Evolutionary conservation across 2,329 filamentous ascomycete genomes (phyloP).

Genomic region (Exophiala lecanii-corni): DNA sequence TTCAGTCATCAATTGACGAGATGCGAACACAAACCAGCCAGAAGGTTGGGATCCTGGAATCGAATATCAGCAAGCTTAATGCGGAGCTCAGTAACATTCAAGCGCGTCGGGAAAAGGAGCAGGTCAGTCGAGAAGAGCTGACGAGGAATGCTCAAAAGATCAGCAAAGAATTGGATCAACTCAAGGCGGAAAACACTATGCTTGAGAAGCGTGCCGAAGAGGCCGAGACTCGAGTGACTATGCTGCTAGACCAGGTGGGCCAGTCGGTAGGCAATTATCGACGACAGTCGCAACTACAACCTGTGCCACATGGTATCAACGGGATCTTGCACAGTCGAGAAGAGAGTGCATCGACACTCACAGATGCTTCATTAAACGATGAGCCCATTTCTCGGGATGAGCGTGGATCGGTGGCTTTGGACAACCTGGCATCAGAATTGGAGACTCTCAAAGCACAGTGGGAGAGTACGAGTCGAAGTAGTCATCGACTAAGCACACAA

Average conservation of each 20-base stretch:
- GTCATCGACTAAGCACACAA: conserved; percentile 81
- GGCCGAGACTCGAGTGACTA: conserved; percentile 86
- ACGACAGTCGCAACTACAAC: conserved; percentile 57
- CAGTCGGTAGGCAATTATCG: conserved; percentile 91
- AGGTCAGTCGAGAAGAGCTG: conserved; percentile 57
- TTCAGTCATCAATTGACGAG: conserved; percentile 64
- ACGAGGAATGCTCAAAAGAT: conserved; percentile 50
- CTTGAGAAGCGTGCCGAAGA: conserved; percentile 82
- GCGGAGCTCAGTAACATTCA: conserved; percentile 63
- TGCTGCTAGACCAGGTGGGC: conserved; percentile 91
- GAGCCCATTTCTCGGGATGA: conserved; percentile 45
- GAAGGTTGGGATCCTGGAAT: conserved; percentile 65
- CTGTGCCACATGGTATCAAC: conserved; percentile 26
- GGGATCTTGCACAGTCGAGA: conserved; percentile 19
- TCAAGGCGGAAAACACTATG: conserved; percentile 74
- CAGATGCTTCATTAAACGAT: conserved; percentile 32
- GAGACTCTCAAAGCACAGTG: conserved; percentile 87
- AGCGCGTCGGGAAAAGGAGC: conserved; percentile 64
- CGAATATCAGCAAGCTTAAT: conserved; percentile 63
- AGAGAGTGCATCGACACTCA: conserved; percentile 37
- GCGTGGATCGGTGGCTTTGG: conserved; percentile 68
- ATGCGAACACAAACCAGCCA: conserved; percentile 65
- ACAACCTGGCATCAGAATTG: conserved; percentile 86
- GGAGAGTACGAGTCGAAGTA: conserved; percentile 94
- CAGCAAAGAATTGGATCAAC: conserved; percentile 68